Evolutionary conservation across 1,284 basidiomycete genomes (phyloP).

Genomic region (Ustilago vetiveriae): DNA sequence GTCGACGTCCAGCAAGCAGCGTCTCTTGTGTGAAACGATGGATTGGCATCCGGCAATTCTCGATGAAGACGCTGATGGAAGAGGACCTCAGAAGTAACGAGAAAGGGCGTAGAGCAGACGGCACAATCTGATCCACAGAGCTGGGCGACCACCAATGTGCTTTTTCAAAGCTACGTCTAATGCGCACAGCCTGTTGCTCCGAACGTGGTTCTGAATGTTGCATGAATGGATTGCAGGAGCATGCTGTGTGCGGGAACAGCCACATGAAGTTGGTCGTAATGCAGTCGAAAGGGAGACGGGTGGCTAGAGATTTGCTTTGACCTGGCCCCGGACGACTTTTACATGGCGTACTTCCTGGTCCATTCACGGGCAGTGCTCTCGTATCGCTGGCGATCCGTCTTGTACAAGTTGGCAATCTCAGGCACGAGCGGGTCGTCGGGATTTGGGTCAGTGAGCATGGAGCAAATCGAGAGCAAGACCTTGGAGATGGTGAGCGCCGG

Average conservation of each 20-base stretch:
- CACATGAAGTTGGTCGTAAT: conserved; percentile 25
- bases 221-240: conserved; percentile 30
- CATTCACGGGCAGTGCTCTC: conserved; percentile 67
- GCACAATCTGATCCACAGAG: too few relatives aligned
- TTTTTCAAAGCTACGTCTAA: too few relatives aligned
- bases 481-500: conserved; percentile 98
- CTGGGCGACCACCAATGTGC: too few relatives aligned
- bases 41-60: not conserved
- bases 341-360: conserved; percentile 64
- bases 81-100: not conserved
- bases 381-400: conserved; percentile 65
- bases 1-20: too few relatives aligned
- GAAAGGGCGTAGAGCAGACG: too few relatives aligned
- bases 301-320: conserved; percentile 11
- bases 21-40: too few relatives aligned
- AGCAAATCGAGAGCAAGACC: conserved; percentile 68
- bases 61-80: not conserved
- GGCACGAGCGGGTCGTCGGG: conserved; percentile 67
- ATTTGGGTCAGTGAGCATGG: conserved; percentile 67
- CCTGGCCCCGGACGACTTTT: conserved; percentile 12
- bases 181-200: too few relatives aligned
- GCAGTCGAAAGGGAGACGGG: conserved; percentile 13
- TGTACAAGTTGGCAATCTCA: conserved; percentile 66
- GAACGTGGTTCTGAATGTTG: conserved; percentile 1
- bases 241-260: conserved; percentile 30